Base-by-base conservation (phyloP, 192 early-diverging fungal genomes). In the Backusella australiensis region DNA sequence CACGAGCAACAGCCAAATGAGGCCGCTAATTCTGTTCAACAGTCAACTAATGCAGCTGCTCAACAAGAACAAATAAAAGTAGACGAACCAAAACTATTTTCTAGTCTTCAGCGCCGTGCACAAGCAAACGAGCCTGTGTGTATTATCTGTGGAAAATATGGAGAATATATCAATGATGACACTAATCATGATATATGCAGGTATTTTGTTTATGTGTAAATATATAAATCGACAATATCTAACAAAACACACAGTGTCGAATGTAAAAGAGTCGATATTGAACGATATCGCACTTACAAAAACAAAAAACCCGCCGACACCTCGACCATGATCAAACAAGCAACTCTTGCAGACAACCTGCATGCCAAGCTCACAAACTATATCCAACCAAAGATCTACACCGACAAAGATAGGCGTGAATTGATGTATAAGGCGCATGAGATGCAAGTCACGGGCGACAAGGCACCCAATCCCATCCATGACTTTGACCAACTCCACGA, bases 161-260 rank as follows among this genome's bases (percentile, higher is more conserved):
- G 86, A 1, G 87, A 80, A 71, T 85, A 84, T 42, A 85, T 84
- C 21, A 80, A 75, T 66, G 72, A 84, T 44, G 44, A 70, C 4
- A 85, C 86, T 9, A 66, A 85, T 6, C 74, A 85, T 36, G 80
- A 79, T 76, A 80, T 85, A 1, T 85, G 84, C 71, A 84, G 82
- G 84, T 78, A 80, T 74, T 42, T 17, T 36, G 67, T 42, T n/a
- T 39, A 35, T 6, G 9, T 76, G 23, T 46, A 65, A 14, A 17
- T 59, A 44, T 44, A 44, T 4, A 44, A 14, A 17, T 14, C 9
- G 9, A 3, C 8, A 11, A 11, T 21, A 49, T 49, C 6, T 49
- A 7, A 49, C 19, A 49, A 49, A 59, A 34, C 21, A 65, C 17
- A 35, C 41, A 83, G 82, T 71, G 26, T 85, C 4, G 84, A 85